These are phyloP conservation scores for Podospora sp. DNA, from an alignment of 495 filamentous ascomycete genomes.

Conservation along the genomic window DNA sequence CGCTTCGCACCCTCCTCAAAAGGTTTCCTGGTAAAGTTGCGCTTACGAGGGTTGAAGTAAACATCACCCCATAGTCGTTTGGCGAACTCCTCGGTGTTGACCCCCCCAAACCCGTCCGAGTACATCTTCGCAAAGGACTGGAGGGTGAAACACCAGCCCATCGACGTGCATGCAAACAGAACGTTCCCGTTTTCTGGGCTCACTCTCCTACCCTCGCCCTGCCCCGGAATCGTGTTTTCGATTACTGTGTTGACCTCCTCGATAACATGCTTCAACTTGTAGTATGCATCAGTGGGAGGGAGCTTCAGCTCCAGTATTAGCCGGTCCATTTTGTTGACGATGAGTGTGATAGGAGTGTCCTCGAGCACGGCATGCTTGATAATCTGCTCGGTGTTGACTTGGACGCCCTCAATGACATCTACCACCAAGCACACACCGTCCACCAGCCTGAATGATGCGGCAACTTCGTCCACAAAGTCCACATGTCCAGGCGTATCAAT, in stretches of 20 bases:
- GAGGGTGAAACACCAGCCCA: slow-evolving; percentile 96
- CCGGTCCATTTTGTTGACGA: slow-evolving; percentile 97
- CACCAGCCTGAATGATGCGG: slow-evolving; percentile 79
- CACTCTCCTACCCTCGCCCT: slow-evolving; percentile 75
- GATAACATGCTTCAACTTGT: slow-evolving; percentile 96
- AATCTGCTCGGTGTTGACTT: slow-evolving; percentile 93
- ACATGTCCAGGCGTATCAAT: slow-evolving; percentile 97
- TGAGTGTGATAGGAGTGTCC: slow-evolving; percentile 82
- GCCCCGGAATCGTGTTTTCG: slow-evolving; percentile 81
- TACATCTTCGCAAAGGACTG: slow-evolving; percentile 96
- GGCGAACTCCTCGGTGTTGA: slow-evolving; percentile 79
- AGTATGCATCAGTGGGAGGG: slow-evolving; percentile 94
- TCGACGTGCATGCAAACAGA: slow-evolving; percentile 85
- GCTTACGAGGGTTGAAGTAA: slow-evolving; percentile 87
- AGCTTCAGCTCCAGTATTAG: slow-evolving; percentile 93
- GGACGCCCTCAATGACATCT: slow-evolving; percentile 97
- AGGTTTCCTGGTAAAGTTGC: slow-evolving; percentile 87
- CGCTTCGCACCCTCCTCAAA: slow-evolving; percentile 79
- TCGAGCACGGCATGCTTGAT: slow-evolving; percentile 94
- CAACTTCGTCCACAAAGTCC: slow-evolving; percentile 97
- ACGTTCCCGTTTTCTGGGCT: slow-evolving; percentile 98
- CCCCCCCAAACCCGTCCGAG: slow-evolving; percentile 77
- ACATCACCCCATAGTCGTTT: slow-evolving; percentile 92
- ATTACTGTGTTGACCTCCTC: slow-evolving; percentile 97
- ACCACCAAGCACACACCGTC: slow-evolving; percentile 94